Evolutionary conservation across 2,329 filamentous ascomycete genomes (phyloP), one percentile per base, ranked within the genome.

Genomic region (Cladosporium sp.): DNA sequence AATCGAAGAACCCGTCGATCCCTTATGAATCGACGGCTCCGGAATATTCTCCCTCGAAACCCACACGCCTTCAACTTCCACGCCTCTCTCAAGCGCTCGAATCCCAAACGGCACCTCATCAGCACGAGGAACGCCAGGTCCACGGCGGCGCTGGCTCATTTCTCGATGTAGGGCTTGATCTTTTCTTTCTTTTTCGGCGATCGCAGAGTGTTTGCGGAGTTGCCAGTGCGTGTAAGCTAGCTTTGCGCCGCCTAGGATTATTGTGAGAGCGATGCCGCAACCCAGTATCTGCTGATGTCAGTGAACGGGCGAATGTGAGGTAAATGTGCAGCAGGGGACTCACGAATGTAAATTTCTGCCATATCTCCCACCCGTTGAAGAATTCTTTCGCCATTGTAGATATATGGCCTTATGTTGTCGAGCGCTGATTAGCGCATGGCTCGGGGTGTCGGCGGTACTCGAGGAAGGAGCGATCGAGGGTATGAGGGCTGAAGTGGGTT

Each of bases 321-420:
- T 42, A 40, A 7, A 34, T 11, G 29, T 47, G 50, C 42, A 24
- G 22, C n/a, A 15, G 7, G 19, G 17, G 13, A 58, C 87, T 76
- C 74, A 95, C 90, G 73, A 95, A 89, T 47, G 84, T 88, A 83
- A 96, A 84, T 73, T 95, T 84, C 76, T 93, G 82, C 90, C 90
- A 96, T 61, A 93, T 73, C 59, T 80, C 74, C 90, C 89, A 95
- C 43, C 57, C 66, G 17, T 54, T 62, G 59, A 76, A 77, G 65
- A 77, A 76, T n/a, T n/a, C n/a, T n/a, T n/a, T n/a, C 19, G 32
- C 17, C 20, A 30, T 38, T 3, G 30, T 41, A n/a, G n/a, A n/a
- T n/a, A n/a, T n/a, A n/a, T n/a, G n/a, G n/a, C n/a, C n/a, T n/a
- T n/a, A 17, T 34, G 19, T 13, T 38, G 18, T 27, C 40, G n/a